Conservation (phyloP, 495 filamentous ascomycete species). For the Aspergillus heteromorphus region DNA sequence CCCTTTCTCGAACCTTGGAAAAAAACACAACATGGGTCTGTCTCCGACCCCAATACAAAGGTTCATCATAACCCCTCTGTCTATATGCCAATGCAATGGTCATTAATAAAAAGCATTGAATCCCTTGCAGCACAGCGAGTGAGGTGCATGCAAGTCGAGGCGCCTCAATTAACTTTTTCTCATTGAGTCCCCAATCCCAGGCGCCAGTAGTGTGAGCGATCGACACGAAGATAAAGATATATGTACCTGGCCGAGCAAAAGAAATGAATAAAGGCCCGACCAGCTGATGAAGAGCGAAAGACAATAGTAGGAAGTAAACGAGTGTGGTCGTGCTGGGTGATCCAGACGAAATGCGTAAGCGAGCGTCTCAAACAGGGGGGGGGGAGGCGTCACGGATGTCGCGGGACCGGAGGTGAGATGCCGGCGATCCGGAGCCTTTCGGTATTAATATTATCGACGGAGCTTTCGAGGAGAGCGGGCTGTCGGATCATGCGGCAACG, state of each 20-base stretch:
- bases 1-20: background rate
- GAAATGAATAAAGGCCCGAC: constrained; percentile 30
- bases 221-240: constrained; percentile 41
- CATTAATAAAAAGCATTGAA: constrained; percentile 22
- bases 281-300: constrained; percentile 37
- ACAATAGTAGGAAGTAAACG: constrained; percentile 33
- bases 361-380: constrained; percentile 36
- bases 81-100: constrained; percentile 42
- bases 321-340: constrained; percentile 14
- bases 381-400: constrained; percentile 17
- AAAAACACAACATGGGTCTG: background rate
- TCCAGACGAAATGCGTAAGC: constrained; percentile 33
- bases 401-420: constrained; percentile 3
- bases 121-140: constrained; percentile 40
- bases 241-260: constrained; percentile 36
- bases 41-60: constrained; percentile 12
- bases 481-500: background rate
- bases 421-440: constrained; percentile 7
- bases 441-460: constrained; percentile 46
- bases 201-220: constrained; percentile 42
- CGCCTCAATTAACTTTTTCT: constrained; percentile 27
- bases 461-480: constrained; percentile 10
- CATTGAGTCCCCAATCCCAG: constrained; percentile 29
- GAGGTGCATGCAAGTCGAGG: constrained; percentile 36
- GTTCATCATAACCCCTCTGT: constrained; percentile 15